These are phyloP conservation scores for Begonia loranthoides DNA, from an alignment of 306 rosid genomes.

Conservation along the genomic window DNA sequence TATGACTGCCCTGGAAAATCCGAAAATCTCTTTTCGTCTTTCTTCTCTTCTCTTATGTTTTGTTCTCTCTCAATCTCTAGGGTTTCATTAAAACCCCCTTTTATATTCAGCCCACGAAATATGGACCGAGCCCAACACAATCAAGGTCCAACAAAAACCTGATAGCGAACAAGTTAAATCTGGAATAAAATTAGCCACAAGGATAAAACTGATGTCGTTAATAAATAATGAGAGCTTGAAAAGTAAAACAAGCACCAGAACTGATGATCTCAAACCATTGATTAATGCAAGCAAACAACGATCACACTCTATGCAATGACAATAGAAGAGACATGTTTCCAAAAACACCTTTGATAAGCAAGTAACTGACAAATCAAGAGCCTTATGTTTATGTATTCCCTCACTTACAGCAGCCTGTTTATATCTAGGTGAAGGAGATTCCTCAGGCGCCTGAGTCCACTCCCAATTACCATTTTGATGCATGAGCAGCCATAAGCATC, in stretches of 20 bases:
- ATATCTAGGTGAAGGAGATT: constrained; percentile 94
- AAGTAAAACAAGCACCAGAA: too few relatives aligned
- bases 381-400: neutral
- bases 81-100: too few relatives aligned
- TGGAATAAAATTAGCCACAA: constrained; percentile 1
- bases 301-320: too few relatives aligned
- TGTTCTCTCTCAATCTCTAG: too few relatives aligned
- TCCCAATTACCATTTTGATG: constrained; percentile 99
- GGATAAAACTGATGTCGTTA: too few relatives aligned
- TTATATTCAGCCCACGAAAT: constrained; percentile 80
- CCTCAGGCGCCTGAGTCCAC: constrained; percentile 99
- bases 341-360: neutral
- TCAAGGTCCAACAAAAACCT: constrained; percentile 98
- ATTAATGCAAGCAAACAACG: too few relatives aligned
- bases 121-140: constrained; percentile 91
- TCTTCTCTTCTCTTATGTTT: too few relatives aligned
- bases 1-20: too few relatives aligned
- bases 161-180: constrained; percentile 17
- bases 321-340: too few relatives aligned
- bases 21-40: too few relatives aligned
- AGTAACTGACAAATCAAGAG: constrained; percentile 4
- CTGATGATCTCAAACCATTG: too few relatives aligned
- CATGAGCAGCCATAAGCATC: constrained; percentile 95
- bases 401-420: constrained; percentile 95
- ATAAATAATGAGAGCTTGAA: too few relatives aligned